Base-by-base conservation (phyloP, 352 stramenopile genomes). In the Phytophthora pini region DNA sequence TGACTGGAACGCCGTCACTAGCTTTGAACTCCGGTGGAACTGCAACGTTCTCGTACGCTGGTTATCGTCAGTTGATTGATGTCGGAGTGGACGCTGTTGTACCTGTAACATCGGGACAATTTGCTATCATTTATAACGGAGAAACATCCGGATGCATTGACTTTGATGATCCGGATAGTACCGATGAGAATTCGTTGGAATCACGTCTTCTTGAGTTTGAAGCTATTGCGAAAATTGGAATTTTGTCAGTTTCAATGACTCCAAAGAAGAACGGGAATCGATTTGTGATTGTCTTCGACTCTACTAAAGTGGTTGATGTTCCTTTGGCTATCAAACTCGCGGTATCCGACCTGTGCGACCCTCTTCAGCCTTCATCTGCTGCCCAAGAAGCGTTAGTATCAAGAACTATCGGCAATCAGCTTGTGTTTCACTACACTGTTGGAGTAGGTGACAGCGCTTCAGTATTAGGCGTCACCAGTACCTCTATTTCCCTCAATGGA, bases 401-500 rank as follows among this genome's bases (percentile, higher is more conserved):
- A 3, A 68, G 73, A 60, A 73, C 59, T 12, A 76, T 66, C 0
- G 80, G 91, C 27, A 74, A 41, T 1, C 52, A 76, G 7, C 57
- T 88, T 31, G 67, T 78, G 5, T 94, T 94, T 43, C 82, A 87
- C n/a, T 94, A 91, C 34, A 40, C 54, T 0, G 67, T 94, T 8
- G 57, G 47, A 7, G 60, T 62, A 1, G 67, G 72, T 4, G 72
- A 94, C 3, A 54, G 43, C 2, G 61, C 68, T 0, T 32, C 55
- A 10, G 40, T 64, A 2, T 56, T 94, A 0, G 67, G 80, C 48
- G 74, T 76, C 13, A 32, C 59, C 0, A 72, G 63, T 20, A 54
- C 61, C 0, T 54, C 50, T 0, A 69, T 92, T 1, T 53, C 61
- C 11, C 46, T 92, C 0, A 50, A 58, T 22, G 63, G 46, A 8